Percentiles rank a stretch among this genome's conserved stretches.
Evolutionary conservation across 345 rosid species (phyloP).

Genomic region (Durio zibethinus): DNA sequence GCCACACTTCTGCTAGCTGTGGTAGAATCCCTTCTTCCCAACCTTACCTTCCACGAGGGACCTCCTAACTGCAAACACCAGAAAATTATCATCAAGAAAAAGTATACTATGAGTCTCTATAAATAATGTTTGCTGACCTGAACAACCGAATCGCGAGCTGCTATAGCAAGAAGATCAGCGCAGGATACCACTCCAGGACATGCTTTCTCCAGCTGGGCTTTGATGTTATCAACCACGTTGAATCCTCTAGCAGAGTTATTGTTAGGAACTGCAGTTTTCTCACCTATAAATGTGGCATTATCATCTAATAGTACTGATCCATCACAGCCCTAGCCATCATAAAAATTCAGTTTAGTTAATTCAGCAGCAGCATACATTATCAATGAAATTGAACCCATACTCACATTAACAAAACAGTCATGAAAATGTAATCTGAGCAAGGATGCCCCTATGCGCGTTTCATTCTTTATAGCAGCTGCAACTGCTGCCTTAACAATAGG

Average conservation of each 20-base stretch:
- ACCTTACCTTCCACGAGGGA: slow-evolving; percentile 36
- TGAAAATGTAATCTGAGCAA: slow-evolving; percentile 22
- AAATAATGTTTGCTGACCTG: slow-evolving; percentile 25
- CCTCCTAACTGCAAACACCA: slow-evolving; percentile 40
- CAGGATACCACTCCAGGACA: slow-evolving; percentile 55
- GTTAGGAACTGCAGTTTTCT: slow-evolving; percentile 51
- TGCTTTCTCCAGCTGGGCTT: slow-evolving; percentile 39
- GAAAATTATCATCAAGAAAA: not conserved
- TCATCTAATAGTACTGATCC: slow-evolving; percentile 52
- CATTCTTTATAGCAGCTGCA: slow-evolving; percentile 20
- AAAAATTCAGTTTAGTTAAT: not conserved
- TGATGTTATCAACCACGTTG: slow-evolving; percentile 41
- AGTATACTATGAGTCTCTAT: too few species aligned
- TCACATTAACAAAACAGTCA: slow-evolving; percentile 51
- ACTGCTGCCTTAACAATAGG: slow-evolving; percentile 23
- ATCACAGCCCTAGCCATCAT: slow-evolving; percentile 46
- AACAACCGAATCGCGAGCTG: slow-evolving; percentile 46
- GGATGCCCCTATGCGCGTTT: slow-evolving; percentile 40
- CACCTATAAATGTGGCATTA: slow-evolving; percentile 43
- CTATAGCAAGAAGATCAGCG: slow-evolving; percentile 52
- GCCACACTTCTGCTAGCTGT: slow-evolving; percentile 37
- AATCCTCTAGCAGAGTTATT: slow-evolving; percentile 44
- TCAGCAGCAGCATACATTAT: not conserved
- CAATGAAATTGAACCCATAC: not conserved
- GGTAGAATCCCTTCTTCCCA: slow-evolving; percentile 47